These are phyloP conservation scores for Laguncularia racemosa DNA, from an alignment of 345 rosid genomes.

Conservation along the genomic window DNA sequence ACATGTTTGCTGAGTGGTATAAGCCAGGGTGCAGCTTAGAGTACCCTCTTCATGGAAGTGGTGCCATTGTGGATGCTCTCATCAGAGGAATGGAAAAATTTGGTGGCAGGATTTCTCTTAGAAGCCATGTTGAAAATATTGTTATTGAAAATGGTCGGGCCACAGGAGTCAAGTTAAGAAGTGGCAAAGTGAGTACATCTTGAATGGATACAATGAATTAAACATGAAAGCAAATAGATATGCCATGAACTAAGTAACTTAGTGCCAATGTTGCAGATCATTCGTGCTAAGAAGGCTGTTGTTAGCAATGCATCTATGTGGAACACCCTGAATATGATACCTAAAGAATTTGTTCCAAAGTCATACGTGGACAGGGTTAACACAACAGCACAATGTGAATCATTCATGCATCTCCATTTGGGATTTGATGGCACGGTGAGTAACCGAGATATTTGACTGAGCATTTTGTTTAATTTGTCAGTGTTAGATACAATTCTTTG, in stretches of 20 bases:
- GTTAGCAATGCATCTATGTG: conserved; percentile 96
- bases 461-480: neutral
- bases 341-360: conserved; percentile 54
- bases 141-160: conserved; percentile 73
- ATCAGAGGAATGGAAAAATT: conserved; percentile 80
- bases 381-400: conserved; percentile 69
- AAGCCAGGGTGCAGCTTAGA: conserved; percentile 83
- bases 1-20: conserved; percentile 99
- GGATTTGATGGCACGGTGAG: conserved; percentile 79
- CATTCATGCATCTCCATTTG: conserved; percentile 99
- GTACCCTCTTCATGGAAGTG: conserved; percentile 81
- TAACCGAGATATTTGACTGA: neutral
- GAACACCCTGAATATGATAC: conserved; percentile 72
- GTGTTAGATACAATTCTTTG: neutral
- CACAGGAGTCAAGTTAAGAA: conserved; percentile 67
- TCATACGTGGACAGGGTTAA: conserved; percentile 41
- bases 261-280: conserved; percentile 35
- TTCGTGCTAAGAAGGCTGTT: conserved; percentile 80
- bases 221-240: neutral
- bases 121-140: conserved; percentile 73
- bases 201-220: neutral
- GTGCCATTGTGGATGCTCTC: conserved; percentile 76
- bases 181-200: conserved; percentile 67
- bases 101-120: conserved; percentile 62
- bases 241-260: neutral